These are phyloP conservation scores for Euphrasia arctica DNA, from an alignment of 305 asterid genomes.

Conservation along the genomic window DNA sequence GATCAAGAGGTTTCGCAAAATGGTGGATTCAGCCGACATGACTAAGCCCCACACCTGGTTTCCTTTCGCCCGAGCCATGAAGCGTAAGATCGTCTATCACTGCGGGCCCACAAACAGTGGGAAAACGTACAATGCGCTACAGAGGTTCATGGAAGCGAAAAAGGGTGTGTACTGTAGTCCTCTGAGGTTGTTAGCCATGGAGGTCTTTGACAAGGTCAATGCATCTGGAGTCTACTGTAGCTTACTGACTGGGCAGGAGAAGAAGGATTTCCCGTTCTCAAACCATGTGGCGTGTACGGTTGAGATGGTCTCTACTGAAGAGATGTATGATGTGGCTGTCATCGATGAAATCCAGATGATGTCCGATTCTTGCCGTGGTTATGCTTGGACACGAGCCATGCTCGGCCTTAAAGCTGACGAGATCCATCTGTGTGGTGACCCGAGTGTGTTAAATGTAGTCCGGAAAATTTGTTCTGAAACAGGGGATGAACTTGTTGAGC, in stretches of 20 bases:
- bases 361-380: constrained; percentile 80
- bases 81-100: constrained; percentile 78
- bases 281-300: constrained; percentile 91
- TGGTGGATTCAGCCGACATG: constrained; percentile 89
- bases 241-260: constrained; percentile 86
- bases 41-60: constrained; percentile 94
- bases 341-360: constrained; percentile 95
- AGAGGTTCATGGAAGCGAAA: constrained; percentile 91
- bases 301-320: constrained; percentile 86
- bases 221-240: constrained; percentile 87
- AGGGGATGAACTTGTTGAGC: constrained; percentile 81
- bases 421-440: constrained; percentile 95
- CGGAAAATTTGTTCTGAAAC: constrained; percentile 66
- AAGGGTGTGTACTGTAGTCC: constrained; percentile 94
- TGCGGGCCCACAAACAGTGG: constrained; percentile 99
- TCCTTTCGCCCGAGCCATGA: constrained; percentile 98
- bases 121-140: constrained; percentile 90
- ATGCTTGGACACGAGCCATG: constrained; percentile 94
- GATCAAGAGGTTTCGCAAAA: constrained; percentile 65
- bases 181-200: constrained; percentile 93
- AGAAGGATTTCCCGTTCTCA: constrained; percentile 75
- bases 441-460: constrained; percentile 74
- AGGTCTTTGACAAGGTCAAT: constrained; percentile 92
- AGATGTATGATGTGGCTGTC: constrained; percentile 85
- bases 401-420: constrained; percentile 93